Percentiles rank a stretch among this genome's conserved stretches.
Conservation (phyloP, 805 yeast species). For the Yamadazyma philogaea region DNA sequence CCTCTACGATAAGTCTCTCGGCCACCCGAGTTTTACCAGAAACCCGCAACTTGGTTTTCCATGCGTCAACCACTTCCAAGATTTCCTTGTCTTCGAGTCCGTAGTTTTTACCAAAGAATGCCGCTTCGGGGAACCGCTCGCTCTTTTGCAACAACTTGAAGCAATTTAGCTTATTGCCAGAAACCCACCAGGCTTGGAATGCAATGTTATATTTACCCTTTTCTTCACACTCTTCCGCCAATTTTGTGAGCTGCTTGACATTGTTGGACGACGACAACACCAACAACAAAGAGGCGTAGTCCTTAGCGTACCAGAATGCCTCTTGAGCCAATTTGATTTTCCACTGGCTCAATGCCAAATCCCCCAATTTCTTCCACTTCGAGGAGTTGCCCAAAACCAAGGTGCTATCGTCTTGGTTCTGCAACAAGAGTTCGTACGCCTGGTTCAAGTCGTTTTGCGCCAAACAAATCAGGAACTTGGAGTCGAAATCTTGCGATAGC, state of each 20-base stretch:
- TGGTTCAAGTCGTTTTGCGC: conserved; percentile 66
- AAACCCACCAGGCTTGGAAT: conserved; percentile 86
- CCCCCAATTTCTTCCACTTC: conserved; percentile 93
- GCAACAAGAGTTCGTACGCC: conserved; percentile 54
- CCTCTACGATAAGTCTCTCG: conserved; percentile 45
- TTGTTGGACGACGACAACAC: conserved; percentile 80
- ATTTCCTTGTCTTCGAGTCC: conserved; percentile 43
- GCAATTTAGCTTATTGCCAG: conserved; percentile 66
- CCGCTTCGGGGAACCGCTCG: conserved; percentile 78
- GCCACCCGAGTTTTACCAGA: conserved; percentile 58
- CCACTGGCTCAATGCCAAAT: conserved; percentile 75
- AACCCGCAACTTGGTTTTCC: conserved; percentile 61
- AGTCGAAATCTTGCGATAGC: conserved; percentile 83
- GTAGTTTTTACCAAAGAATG: conserved; percentile 74
- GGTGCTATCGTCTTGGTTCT: conserved; percentile 44
- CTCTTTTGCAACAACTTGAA: conserved; percentile 62
- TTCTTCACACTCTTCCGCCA: conserved; percentile 66
- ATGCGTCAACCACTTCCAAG: conserved; percentile 47
- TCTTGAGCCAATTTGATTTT: conserved; percentile 76
- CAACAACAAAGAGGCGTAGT: conserved; percentile 76
- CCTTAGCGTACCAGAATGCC: conserved; percentile 75
- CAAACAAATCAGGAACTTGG: conserved; percentile 85
- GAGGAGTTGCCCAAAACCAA: conserved; percentile 37
- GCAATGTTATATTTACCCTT: conserved; percentile 86
- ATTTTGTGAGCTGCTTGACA: conserved; percentile 51